Conservation (phyloP, 75 land plant genomes). For the Sequoiadendron giganteum region DNA sequence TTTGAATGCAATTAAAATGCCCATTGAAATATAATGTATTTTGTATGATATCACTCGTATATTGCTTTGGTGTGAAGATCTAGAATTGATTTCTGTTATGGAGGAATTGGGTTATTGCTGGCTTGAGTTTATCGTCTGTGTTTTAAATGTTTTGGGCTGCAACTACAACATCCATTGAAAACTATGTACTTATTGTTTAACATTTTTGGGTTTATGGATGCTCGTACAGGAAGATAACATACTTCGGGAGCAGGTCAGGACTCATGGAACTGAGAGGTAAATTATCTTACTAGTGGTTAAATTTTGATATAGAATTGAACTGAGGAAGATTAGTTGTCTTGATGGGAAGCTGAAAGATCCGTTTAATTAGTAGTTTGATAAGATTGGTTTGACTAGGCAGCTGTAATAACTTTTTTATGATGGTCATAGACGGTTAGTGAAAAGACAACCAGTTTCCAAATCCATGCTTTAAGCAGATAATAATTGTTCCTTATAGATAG, state of each 20-base stretch:
- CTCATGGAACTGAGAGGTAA: constrained; percentile 66
- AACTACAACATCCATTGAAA: neutral
- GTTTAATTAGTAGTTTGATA: neutral
- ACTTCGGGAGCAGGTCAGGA: constrained; percentile 51
- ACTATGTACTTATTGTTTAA: neutral
- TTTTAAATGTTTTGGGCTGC: constrained; percentile 14
- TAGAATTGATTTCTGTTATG: neutral
- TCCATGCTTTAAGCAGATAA: neutral
- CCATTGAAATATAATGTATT: neutral
- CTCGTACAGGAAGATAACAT: constrained; percentile 59
- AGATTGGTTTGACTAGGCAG: neutral
- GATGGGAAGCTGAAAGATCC: neutral
- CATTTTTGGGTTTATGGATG: constrained; percentile 9
- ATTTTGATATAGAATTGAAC: neutral
- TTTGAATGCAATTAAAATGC: neutral
- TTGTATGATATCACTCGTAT: neutral
- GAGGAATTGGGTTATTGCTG: neutral
- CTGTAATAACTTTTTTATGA: neutral
- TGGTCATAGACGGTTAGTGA: neutral
- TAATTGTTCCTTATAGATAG: neutral
- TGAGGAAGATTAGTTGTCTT: neutral
- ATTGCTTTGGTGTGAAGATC: neutral
- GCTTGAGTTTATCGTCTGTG: constrained; percentile 35
- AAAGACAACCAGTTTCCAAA: neutral
- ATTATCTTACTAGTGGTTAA: neutral